phyloP scores from a whole-genome alignment of 306 rosid genomes.

The Trifolium dubium region DNA sequence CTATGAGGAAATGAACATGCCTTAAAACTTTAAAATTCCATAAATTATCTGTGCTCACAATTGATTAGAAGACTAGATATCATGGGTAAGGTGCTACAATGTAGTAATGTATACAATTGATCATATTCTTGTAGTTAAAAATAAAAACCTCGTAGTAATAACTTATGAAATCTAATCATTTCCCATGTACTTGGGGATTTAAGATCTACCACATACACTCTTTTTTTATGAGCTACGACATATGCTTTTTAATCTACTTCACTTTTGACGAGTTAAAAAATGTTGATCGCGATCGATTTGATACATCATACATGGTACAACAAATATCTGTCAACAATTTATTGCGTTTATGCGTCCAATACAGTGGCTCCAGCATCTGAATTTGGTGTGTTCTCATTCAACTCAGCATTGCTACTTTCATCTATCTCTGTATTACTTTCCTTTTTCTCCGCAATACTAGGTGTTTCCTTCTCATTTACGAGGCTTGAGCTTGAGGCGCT shows the following conservation, averaged over 20 bases:
- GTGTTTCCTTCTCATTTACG: slow-evolving; percentile 39
- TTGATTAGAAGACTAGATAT: not conserved
- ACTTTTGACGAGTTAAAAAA: slow-evolving; percentile 23
- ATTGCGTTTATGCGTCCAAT: slow-evolving; percentile 56
- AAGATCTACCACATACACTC: not conserved
- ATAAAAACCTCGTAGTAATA: not conserved
- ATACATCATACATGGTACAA: slow-evolving; percentile 38
- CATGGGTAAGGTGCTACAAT: slow-evolving; percentile 2
- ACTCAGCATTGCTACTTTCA: slow-evolving; percentile 34
- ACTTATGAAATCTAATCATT: slow-evolving; percentile 6
- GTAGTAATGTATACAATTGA: slow-evolving; percentile 22
- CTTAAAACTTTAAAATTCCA: not conserved
- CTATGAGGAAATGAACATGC: not conserved
- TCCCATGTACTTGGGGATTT: slow-evolving; percentile 5
- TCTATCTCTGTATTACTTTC: slow-evolving; percentile 42
- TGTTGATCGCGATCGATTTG: slow-evolving; percentile 26
- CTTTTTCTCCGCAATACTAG: slow-evolving; percentile 12
- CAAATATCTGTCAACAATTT: slow-evolving; percentile 8
- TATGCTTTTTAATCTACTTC: slow-evolving; percentile 35
- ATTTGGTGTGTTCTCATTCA: slow-evolving; percentile 45
- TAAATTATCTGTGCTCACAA: not conserved
- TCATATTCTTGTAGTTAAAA: not conserved
- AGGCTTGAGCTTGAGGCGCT: slow-evolving; percentile 31
- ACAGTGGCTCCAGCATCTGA: slow-evolving; percentile 47
- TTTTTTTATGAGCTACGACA: not conserved